These are phyloP conservation scores for Septoria petroselini DNA, from an alignment of 2,329 filamentous ascomycete genomes.

Conservation along the genomic window DNA sequence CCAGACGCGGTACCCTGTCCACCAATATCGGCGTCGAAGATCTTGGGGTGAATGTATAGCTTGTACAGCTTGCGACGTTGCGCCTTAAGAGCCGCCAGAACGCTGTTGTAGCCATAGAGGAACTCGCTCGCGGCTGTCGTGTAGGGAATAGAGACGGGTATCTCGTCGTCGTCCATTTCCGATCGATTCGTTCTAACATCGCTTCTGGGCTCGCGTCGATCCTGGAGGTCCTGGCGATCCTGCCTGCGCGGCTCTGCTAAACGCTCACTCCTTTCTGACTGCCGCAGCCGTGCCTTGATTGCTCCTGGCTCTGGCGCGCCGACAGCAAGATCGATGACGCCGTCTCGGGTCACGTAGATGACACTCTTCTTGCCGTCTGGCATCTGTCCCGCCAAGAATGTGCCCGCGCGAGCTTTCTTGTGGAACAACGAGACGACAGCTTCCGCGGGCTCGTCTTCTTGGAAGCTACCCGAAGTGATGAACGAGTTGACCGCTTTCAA, in stretches of 20 bases:
- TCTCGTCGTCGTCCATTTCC: slow-evolving; percentile 24
- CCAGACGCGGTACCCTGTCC: slow-evolving; percentile 8
- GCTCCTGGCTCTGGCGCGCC: slow-evolving; percentile 1
- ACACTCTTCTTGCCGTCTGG: slow-evolving; percentile 16
- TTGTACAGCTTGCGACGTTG: slow-evolving; percentile 73
- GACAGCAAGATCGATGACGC: slow-evolving; percentile 16
- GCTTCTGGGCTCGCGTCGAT: neutral
- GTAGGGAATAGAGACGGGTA: slow-evolving; percentile 57
- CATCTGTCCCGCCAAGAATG: slow-evolving; percentile 16
- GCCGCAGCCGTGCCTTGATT: neutral
- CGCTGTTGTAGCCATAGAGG: slow-evolving; percentile 78
- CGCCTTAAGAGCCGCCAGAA: slow-evolving; percentile 72
- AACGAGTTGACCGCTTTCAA: slow-evolving; percentile 19
- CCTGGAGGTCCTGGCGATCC: too few species aligned
- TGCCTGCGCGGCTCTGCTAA: neutral
- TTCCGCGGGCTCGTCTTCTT: slow-evolving; percentile 20
- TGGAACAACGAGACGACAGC: slow-evolving; percentile 22
- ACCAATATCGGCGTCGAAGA: slow-evolving; percentile 19
- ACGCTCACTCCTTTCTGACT: neutral
- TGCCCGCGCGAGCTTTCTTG: slow-evolving; percentile 21
- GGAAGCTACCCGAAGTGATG: slow-evolving; percentile 21
- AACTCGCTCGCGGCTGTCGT: slow-evolving; percentile 89
- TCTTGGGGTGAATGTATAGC: slow-evolving; percentile 62
- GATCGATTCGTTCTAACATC: neutral
- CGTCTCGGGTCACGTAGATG: slow-evolving; percentile 20